A percentile compares a stretch with the other conserved stretches of the same genome.
These are phyloP conservation scores for Vigna trinervia DNA, from an alignment of 306 rosid species.

Conservation along the genomic window DNA sequence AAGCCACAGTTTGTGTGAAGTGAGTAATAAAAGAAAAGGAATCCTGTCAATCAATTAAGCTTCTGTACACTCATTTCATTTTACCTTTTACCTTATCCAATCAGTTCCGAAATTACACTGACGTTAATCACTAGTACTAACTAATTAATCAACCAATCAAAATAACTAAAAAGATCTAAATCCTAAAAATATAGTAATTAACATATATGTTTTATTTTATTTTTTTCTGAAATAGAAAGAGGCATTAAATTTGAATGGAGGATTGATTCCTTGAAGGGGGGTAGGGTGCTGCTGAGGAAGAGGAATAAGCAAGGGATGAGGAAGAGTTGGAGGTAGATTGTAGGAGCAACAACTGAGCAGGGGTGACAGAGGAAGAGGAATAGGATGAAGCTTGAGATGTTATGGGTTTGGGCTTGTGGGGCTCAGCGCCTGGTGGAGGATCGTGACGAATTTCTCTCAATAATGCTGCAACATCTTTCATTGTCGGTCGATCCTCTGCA, in stretches of 20 bases:
- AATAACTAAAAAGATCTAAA: constrained; percentile 33
- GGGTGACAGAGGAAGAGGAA: constrained; percentile 64
- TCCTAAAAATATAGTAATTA: not conserved
- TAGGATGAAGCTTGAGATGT: constrained; percentile 50
- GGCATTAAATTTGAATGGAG: constrained; percentile 26
- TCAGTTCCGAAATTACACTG: constrained; percentile 39
- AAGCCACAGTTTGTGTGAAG: not conserved
- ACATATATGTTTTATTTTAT: too few relatives aligned
- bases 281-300: constrained; percentile 59
- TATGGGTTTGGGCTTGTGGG: constrained; percentile 59
- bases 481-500: constrained; percentile 83
- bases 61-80: constrained; percentile 53
- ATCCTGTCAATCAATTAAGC: constrained; percentile 32
- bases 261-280: constrained; percentile 52
- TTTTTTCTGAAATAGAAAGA: not conserved
- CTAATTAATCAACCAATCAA: constrained; percentile 37
- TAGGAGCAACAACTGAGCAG: constrained; percentile 63
- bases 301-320: constrained; percentile 70
- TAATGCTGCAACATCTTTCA: constrained; percentile 92
- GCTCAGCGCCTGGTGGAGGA: constrained; percentile 50
- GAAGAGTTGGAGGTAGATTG: constrained; percentile 73
- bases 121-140: constrained; percentile 43
- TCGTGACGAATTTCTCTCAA: constrained; percentile 75
- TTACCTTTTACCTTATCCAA: constrained; percentile 42
- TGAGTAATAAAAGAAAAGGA: constrained; percentile 23